Evolutionary conservation across 176 grass and related monocot genomes (phyloP).

Genomic region (Hordeum marinum): DNA sequence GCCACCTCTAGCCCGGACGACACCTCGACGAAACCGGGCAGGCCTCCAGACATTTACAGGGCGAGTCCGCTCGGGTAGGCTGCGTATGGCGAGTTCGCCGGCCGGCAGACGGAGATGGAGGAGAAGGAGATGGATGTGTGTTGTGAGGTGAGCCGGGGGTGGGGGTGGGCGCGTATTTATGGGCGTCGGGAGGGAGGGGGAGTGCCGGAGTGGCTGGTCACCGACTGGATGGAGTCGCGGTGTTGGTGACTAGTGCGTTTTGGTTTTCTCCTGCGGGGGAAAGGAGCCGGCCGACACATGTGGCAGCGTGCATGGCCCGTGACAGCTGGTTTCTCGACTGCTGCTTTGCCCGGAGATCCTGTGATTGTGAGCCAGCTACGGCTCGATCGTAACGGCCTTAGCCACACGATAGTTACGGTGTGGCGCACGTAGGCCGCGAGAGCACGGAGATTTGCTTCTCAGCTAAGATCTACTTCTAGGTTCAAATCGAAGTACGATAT

Average conservation of each 20-base stretch:
- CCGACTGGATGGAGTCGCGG: not conserved
- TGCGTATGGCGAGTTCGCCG: not conserved
- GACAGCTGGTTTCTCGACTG: slow-evolving; percentile 25
- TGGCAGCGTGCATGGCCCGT: slow-evolving; percentile 20
- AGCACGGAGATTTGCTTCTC: not conserved
- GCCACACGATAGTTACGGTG: not conserved
- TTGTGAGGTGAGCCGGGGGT: not conserved
- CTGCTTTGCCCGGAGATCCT: slow-evolving; percentile 13
- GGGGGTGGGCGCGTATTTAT: slow-evolving; percentile 30
- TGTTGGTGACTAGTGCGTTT: slow-evolving; percentile 13
- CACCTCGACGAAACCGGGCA: not conserved
- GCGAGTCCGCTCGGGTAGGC: too few relatives aligned
- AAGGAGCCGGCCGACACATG: slow-evolving; percentile 32
- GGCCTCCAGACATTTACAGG: slow-evolving; percentile 48
- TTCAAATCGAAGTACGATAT: too few relatives aligned
- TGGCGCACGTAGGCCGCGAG: not conserved
- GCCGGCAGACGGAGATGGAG: not conserved
- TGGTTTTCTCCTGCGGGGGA: slow-evolving; percentile 30
- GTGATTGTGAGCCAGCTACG: not conserved
- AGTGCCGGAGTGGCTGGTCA: not conserved
- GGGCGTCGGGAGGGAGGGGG: not conserved
- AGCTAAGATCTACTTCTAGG: too few relatives aligned
- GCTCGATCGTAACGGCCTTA: not conserved
- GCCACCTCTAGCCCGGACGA: slow-evolving; percentile 4
- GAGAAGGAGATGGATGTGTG: not conserved